Evolutionary conservation across 2,329 filamentous ascomycete species (phyloP).

Genomic region (Aspergillus pseudotamarii): DNA sequence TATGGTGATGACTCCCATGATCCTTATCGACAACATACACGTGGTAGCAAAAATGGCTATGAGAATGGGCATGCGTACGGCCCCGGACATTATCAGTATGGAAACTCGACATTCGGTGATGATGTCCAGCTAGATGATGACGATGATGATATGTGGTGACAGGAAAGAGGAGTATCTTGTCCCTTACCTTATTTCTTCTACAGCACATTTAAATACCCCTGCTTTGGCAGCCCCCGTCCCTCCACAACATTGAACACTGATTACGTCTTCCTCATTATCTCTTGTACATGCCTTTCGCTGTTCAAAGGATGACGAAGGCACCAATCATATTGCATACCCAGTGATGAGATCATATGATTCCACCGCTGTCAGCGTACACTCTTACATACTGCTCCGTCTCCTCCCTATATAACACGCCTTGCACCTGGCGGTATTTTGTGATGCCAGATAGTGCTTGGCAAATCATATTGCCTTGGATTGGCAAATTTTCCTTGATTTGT

Average conservation of each 20-base stretch:
- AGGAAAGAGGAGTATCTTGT: slow-evolving; percentile 22
- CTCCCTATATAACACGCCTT: slow-evolving; percentile 24
- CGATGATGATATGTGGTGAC: slow-evolving; percentile 55
- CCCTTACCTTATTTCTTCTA: slow-evolving; percentile 29
- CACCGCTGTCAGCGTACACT: slow-evolving; percentile 10
- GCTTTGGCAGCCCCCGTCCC: slow-evolving; percentile 28
- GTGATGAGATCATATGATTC: slow-evolving; percentile 12
- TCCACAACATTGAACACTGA: slow-evolving; percentile 35
- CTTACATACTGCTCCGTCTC: slow-evolving; percentile 13
- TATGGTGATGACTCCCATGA: slow-evolving; percentile 49
- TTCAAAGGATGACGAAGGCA: slow-evolving; percentile 4
- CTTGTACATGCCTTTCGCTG: slow-evolving; percentile 8
- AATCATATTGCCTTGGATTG: slow-evolving; percentile 20
- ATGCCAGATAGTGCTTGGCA: slow-evolving; percentile 18
- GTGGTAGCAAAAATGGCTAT: slow-evolving; percentile 41
- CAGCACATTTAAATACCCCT: slow-evolving; percentile 35
- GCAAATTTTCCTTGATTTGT: slow-evolving; percentile 31
- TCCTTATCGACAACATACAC: slow-evolving; percentile 40
- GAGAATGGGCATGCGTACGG: slow-evolving; percentile 42
- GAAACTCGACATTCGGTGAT: slow-evolving; percentile 44
- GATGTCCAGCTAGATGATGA: slow-evolving; percentile 47
- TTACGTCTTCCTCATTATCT: slow-evolving; percentile 6
- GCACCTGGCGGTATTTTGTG: slow-evolving; percentile 11
- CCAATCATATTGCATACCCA: slow-evolving; percentile 8
- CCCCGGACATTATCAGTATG: slow-evolving; percentile 41